Percentiles rank a stretch among this genome's conserved stretches.
Conservation (phyloP, 768 basidiomycete species). For the Fomitopsis serialis region DNA sequence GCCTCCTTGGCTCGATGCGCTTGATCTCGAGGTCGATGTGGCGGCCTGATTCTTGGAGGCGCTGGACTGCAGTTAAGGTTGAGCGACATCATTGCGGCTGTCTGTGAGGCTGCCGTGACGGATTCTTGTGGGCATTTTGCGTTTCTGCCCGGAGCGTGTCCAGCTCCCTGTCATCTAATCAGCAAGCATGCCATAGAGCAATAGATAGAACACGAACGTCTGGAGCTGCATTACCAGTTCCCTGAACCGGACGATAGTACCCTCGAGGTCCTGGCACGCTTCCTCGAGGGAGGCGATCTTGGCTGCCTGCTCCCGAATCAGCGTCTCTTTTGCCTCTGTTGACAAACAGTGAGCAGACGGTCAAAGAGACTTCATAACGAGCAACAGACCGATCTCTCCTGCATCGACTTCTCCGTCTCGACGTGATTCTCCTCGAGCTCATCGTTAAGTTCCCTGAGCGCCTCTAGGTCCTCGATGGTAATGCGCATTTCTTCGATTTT, state of each 20-base stretch:
- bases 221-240: slow-evolving; percentile 86
- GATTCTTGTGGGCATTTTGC: slow-evolving; percentile 81
- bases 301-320: slow-evolving; percentile 60
- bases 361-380: background rate
- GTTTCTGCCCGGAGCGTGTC: slow-evolving; percentile 80
- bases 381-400: slow-evolving; percentile 74
- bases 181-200: background rate
- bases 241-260: slow-evolving; percentile 87
- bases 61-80: slow-evolving; percentile 93
- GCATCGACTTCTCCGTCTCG: slow-evolving; percentile 87
- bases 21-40: slow-evolving; percentile 86
- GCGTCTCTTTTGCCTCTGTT: slow-evolving; percentile 63
- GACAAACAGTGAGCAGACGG: background rate
- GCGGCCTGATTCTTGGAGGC: slow-evolving; percentile 89
- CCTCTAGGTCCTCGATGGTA: slow-evolving; percentile 93
- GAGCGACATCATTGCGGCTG: slow-evolving; percentile 89
- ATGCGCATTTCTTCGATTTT: slow-evolving; percentile 98
- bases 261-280: slow-evolving; percentile 77
- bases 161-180: slow-evolving; percentile 59
- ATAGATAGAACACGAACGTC: slow-evolving; percentile 40
- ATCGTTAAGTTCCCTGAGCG: slow-evolving; percentile 92
- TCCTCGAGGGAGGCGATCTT: slow-evolving; percentile 73
- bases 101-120: slow-evolving; percentile 78
- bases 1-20: slow-evolving; percentile 77
- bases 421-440: slow-evolving; percentile 96